Evolutionary conservation across 805 yeast species (phyloP).

Genomic region (Myxozyma vanderwaltii): DNA sequence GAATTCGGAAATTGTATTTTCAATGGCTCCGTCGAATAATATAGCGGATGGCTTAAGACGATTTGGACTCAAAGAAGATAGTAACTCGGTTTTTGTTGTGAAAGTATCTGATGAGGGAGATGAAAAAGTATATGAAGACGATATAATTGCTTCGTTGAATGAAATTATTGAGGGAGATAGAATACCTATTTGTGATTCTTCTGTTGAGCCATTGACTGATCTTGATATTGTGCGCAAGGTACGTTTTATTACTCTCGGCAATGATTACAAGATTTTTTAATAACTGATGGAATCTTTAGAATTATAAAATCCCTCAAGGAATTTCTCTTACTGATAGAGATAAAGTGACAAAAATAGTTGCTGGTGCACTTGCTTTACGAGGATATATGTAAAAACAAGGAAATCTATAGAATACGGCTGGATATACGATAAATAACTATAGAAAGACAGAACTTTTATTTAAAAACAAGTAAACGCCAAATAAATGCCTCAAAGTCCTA

Average conservation of each 20-base stretch:
- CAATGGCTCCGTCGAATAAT: constrained; percentile 69
- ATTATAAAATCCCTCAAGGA: constrained; percentile 28
- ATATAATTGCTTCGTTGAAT: constrained; percentile 25
- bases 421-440: neutral
- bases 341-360: constrained; percentile 10
- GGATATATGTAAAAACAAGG: constrained; percentile 17
- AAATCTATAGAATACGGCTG: neutral
- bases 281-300: constrained; percentile 6
- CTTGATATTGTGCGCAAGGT: constrained; percentile 22
- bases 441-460: neutral
- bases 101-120: constrained; percentile 44
- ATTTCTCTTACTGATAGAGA: constrained; percentile 4
- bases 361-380: constrained; percentile 30
- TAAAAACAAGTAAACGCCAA: neutral
- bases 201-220: constrained; percentile 11
- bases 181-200: constrained; percentile 26
- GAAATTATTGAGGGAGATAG: constrained; percentile 29
- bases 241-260: neutral
- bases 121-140: neutral
- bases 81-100: constrained; percentile 53
- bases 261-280: too few species aligned
- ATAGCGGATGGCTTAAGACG: constrained; percentile 69
- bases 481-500: neutral
- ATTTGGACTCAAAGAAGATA: constrained; percentile 64
- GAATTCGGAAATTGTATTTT: constrained; percentile 71